Base-by-base conservation (phyloP, 2,329 filamentous ascomycete species). In the Rosellinia necatrix region DNA sequence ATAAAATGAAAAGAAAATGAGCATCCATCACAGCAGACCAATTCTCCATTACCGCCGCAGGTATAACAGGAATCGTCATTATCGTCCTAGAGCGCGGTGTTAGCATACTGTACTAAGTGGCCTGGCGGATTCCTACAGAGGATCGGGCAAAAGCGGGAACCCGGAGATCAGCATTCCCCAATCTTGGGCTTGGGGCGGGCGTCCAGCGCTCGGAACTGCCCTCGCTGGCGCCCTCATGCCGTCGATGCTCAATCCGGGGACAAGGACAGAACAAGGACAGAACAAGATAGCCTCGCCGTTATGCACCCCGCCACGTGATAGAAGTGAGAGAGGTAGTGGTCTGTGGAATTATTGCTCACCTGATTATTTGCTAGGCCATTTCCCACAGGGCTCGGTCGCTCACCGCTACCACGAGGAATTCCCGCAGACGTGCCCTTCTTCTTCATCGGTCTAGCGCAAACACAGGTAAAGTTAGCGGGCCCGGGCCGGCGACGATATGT, bases 1-100 rank as follows among this genome's bases (percentile, higher is more conserved):
- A 84, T 81, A 71, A 94, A 91, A 74, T 97, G 94, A 74, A 96
- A 97, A 5, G 92, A 91, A 64, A 91, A 86, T 58, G 88, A 84
- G 75, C 94, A 99, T 60, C 89, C 90, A 76, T 97, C 94, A 74
- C 94, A 99, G 75, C 92, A 97, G 63, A 97, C 82, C 61, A 99
- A 83, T 65, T 91, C 86, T 54, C 93, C 93, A 64, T 85, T 89
- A 61, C 89, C 89, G 68, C 88, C 85, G 75, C 94, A 99, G 41
- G 91, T 86, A 59, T 88, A 88, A 77, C 93, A 99, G 69, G 89
- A 88, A 72, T 97, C 93, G 72, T 94, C 91, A 72, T 96, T 96
- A 60, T 96, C 88, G 64, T 84, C 78, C 79, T 82, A 71, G 58
- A 30, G 41, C 43, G 60, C 58, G 57, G 59, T 57, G 68, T 76